Evolutionary conservation across 805 yeast species (phyloP).

Genomic region (Saccharomyces cerevisiae): DNA sequence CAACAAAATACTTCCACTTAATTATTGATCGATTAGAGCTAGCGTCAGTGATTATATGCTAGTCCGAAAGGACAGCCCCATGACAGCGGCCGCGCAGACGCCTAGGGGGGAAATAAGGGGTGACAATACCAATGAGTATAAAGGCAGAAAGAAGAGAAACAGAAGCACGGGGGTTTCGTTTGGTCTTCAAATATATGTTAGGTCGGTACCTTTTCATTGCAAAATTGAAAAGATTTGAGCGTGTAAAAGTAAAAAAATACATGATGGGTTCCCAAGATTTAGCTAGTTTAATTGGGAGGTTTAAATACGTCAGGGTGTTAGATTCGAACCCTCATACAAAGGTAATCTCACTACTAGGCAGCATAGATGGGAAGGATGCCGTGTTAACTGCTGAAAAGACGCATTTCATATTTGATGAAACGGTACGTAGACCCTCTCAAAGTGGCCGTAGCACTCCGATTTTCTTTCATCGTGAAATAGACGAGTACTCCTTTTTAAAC

Average conservation of each 20-base stretch:
- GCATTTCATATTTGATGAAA: conserved; percentile 40
- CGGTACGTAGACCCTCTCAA: conserved; percentile 5
- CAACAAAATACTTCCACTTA: too few species aligned
- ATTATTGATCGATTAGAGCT: not conserved
- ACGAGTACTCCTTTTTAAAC: conserved; percentile 25
- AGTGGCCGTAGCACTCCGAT: conserved; percentile 12
- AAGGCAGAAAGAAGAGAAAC: not conserved
- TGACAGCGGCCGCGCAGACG: not conserved
- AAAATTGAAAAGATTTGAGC: not conserved
- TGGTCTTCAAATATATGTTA: not conserved
- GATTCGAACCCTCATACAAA: conserved; percentile 61
- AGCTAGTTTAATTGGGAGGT: conserved; percentile 30
- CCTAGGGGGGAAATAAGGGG: not conserved
- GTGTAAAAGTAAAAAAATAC: not conserved
- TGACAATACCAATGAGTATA: not conserved
- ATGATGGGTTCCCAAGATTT: not conserved
- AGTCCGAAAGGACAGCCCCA: not conserved
- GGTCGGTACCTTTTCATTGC: not conserved
- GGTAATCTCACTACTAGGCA: conserved; percentile 58
- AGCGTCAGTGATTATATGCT: not conserved
- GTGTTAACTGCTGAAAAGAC: conserved; percentile 68
- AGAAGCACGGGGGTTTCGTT: not conserved
- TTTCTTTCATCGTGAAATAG: conserved; percentile 18
- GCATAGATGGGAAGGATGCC: conserved; percentile 52
- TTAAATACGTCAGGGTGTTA: conserved; percentile 41